Percentiles rank a stretch among this genome's conserved stretches.
Conservation (phyloP, 2,329 filamentous ascomycete genomes). For the Blastomyces silverae region DNA sequence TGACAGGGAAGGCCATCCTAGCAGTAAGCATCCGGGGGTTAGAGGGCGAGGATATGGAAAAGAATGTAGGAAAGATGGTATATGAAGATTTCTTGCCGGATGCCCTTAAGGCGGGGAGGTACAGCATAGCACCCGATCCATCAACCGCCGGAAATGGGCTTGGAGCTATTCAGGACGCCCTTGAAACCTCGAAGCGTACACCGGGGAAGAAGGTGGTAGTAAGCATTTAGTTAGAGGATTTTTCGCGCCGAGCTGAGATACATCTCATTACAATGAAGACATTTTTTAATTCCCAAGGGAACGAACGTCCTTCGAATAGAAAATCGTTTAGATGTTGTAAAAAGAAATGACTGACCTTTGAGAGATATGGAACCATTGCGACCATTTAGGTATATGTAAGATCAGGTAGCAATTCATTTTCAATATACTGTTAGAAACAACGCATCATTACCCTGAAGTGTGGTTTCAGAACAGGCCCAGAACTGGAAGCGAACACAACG, state of each 20-base stretch:
- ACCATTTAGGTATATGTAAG: neutral
- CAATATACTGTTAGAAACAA: neutral
- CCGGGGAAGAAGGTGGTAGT: constrained; percentile 43
- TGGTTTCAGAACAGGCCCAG: neutral
- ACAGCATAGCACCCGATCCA: constrained; percentile 37
- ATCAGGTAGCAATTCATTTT: neutral
- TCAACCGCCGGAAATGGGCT: constrained; percentile 40
- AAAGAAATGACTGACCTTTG: no score
- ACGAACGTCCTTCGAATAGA: neutral
- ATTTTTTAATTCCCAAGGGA: neutral
- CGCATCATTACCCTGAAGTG: neutral
- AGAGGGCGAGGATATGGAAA: constrained; percentile 16
- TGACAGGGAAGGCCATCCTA: constrained; percentile 22
- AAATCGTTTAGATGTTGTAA: neutral
- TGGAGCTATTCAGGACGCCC: constrained; percentile 38
- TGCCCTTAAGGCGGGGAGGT: constrained; percentile 35
- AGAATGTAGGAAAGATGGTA: constrained; percentile 26
- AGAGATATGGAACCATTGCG: neutral
- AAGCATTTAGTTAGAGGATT: constrained; percentile 14
- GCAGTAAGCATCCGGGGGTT: neutral
- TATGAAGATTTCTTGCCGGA: constrained; percentile 38
- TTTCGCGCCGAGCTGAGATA: neutral
- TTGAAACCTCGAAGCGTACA: constrained; percentile 38
- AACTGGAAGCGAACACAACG: neutral
- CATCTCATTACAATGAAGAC: neutral